Percentiles rank a stretch among this genome's conserved stretches.
phyloP scores from a whole-genome alignment of 148 eudicot species.

The Diospyros lotus region DNA sequence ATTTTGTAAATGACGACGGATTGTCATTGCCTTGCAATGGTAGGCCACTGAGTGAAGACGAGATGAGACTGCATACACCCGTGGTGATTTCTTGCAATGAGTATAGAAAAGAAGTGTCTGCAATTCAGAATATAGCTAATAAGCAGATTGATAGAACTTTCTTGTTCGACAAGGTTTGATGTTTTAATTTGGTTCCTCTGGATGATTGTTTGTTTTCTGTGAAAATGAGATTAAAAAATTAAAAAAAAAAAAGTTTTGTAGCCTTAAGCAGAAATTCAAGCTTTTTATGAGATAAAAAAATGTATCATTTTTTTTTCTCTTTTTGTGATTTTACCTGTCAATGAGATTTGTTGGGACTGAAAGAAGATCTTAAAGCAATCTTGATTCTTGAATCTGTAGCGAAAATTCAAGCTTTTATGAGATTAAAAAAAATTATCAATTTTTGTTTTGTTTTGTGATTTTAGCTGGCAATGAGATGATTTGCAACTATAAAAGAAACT shows the following conservation, averaged over 20 bases:
- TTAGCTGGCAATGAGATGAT: neutral
- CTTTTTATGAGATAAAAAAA: neutral
- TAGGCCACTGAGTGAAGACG: slow-evolving; percentile 92
- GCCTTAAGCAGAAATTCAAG: neutral
- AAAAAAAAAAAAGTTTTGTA: no score
- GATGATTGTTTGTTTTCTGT: neutral
- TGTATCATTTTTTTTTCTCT: neutral
- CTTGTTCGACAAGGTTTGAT: slow-evolving; percentile 75
- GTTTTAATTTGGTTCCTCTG: neutral
- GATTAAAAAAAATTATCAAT: neutral
- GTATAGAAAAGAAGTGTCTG: slow-evolving; percentile 81
- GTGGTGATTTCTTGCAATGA: slow-evolving; percentile 80
- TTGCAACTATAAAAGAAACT: neutral
- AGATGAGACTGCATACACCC: slow-evolving; percentile 70
- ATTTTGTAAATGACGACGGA: slow-evolving; percentile 1
- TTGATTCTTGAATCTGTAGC: neutral
- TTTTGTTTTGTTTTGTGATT: neutral
- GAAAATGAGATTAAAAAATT: neutral
- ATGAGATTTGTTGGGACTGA: neutral
- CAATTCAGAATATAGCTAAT: slow-evolving; percentile 85
- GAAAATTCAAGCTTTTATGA: neutral
- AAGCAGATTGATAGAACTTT: slow-evolving; percentile 96
- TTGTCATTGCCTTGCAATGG: slow-evolving; percentile 11
- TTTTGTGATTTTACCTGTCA: neutral
- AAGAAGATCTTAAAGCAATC: neutral